Evolutionary conservation across 345 rosid species (phyloP).

Genomic region (Anastatica hierochuntica): DNA sequence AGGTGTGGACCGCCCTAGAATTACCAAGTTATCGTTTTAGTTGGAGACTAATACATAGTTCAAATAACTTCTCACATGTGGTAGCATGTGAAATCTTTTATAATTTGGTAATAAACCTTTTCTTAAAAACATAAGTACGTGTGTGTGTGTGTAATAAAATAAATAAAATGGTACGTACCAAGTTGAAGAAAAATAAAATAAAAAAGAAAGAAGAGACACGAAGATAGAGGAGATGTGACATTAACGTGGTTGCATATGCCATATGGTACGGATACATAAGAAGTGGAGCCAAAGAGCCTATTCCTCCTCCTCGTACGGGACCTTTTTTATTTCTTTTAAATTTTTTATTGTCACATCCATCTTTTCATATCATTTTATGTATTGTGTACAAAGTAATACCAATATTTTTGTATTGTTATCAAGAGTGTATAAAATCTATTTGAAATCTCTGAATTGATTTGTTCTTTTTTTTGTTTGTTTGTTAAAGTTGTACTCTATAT

Average conservation of each 20-base stretch:
- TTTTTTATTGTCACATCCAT: slow-evolving; percentile 21
- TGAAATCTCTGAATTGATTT: too few species aligned
- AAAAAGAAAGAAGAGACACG: not conserved
- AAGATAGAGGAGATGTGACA: slow-evolving; percentile 29
- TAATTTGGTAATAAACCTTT: not conserved
- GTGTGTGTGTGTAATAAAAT: not conserved
- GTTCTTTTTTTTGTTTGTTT: too few species aligned
- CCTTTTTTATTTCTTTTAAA: slow-evolving; percentile 6
- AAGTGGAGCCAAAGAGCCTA: slow-evolving; percentile 26
- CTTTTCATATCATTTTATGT: slow-evolving; percentile 19
- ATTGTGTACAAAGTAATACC: not conserved
- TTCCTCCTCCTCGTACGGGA: slow-evolving; percentile 29
- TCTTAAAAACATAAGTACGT: not conserved
- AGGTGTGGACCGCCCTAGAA: too few species aligned
- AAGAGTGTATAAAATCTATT: not conserved
- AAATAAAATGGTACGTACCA: slow-evolving; percentile 13
- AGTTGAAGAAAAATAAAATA: slow-evolving; percentile 15
- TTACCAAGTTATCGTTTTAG: too few species aligned
- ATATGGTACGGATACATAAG: slow-evolving; percentile 20
- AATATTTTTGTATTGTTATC: not conserved
- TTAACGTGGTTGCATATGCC: slow-evolving; percentile 23
- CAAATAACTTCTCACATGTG: too few species aligned
- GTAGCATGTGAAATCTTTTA: too few species aligned
- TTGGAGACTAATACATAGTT: too few species aligned
- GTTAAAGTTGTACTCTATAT: too few species aligned